Conservation (phyloP, 805 yeast genomes). For the Hanseniaspora nectarophila region DNA sequence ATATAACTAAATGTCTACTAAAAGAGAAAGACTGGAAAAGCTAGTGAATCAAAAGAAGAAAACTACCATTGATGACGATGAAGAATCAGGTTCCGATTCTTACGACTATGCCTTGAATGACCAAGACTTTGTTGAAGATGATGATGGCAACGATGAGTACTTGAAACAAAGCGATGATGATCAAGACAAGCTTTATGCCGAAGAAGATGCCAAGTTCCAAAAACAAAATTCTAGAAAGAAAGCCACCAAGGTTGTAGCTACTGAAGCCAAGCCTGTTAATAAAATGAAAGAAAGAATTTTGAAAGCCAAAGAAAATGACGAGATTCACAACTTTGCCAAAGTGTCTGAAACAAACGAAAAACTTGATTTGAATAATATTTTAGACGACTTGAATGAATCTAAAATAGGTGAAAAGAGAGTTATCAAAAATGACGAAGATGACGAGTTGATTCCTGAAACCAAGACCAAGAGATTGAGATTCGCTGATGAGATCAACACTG, state of each 20-base stretch:
- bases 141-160: slow-evolving; percentile 14
- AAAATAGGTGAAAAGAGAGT: slow-evolving; percentile 2
- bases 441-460: slow-evolving; percentile 1
- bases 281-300: background rate
- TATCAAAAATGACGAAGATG: slow-evolving; percentile 7
- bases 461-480: slow-evolving; percentile 16
- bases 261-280: background rate
- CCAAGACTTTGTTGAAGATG: background rate
- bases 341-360: slow-evolving; percentile 30
- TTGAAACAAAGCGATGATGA: background rate
- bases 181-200: slow-evolving; percentile 25
- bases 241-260: background rate
- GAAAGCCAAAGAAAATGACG: slow-evolving; percentile 8
- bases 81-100: background rate
- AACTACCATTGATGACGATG: background rate
- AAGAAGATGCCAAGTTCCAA: slow-evolving; percentile 17
- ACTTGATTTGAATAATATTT: slow-evolving; percentile 17
- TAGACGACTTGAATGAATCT: background rate
- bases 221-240: background rate
- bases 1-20: background rate
- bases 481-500: slow-evolving; percentile 1
- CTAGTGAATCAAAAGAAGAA: slow-evolving; percentile 9
- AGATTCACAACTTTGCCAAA: slow-evolving; percentile 26
- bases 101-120: background rate
- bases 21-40: slow-evolving; percentile 10